A percentile compares a stretch with the other conserved stretches of the same genome.
phyloP scores from a whole-genome alignment of 225 moss, liverwort and hornwort genomes.

The Marchantia polymorpha region DNA sequence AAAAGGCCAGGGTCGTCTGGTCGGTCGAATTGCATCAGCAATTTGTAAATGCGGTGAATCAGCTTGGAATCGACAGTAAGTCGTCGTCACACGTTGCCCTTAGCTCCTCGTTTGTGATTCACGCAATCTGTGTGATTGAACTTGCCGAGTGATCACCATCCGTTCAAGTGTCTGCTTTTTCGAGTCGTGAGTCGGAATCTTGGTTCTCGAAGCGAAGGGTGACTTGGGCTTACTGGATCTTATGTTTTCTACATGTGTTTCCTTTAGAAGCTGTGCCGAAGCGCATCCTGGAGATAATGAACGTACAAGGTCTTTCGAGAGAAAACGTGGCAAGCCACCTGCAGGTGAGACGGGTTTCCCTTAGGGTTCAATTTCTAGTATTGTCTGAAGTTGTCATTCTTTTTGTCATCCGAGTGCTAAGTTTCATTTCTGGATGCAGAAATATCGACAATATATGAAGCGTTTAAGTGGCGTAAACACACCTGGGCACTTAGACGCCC shows the following conservation, averaged over 20 bases:
- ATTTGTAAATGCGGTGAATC: slow-evolving; percentile 92
- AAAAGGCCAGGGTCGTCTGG: slow-evolving; percentile 97
- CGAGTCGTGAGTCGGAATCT: background rate
- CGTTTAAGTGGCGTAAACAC: slow-evolving; percentile 66
- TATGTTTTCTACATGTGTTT: background rate
- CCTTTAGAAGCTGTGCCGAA: slow-evolving; percentile 91
- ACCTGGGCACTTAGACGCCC: slow-evolving; percentile 19
- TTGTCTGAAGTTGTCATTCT: slow-evolving; percentile 1
- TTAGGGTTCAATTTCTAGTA: background rate
- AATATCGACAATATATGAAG: slow-evolving; percentile 89
- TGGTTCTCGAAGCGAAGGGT: background rate
- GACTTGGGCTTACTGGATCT: slow-evolving; percentile 1
- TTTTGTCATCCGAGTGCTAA: background rate
- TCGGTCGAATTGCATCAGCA: slow-evolving; percentile 85
- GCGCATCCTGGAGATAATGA: slow-evolving; percentile 91
- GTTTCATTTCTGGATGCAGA: slow-evolving; percentile 51
- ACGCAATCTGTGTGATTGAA: background rate
- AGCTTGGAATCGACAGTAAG: slow-evolving; percentile 92
- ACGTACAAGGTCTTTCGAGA: slow-evolving; percentile 89
- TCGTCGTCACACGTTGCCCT: background rate
- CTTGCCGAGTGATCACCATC: background rate
- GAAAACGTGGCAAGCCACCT: slow-evolving; percentile 99
- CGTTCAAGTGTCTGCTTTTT: background rate
- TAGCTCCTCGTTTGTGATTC: background rate
- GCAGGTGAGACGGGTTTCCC: slow-evolving; percentile 50